phyloP scores from a whole-genome alignment of 2,329 filamentous ascomycete genomes.

The Periconia sp. region DNA sequence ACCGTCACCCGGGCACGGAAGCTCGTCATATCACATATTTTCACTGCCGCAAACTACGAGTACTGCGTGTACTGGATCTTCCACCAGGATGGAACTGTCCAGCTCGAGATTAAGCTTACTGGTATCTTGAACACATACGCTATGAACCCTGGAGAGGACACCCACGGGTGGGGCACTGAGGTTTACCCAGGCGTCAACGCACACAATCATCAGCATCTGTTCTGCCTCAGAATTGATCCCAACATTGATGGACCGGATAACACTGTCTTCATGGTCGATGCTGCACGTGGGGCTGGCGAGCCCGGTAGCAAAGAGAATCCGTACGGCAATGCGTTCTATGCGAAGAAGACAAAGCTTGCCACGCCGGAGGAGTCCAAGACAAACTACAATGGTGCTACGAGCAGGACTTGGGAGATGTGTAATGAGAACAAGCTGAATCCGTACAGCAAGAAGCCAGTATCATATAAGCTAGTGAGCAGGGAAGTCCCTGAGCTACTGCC shows the following conservation, averaged over 20 bases:
- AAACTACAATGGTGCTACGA: constrained; percentile 81
- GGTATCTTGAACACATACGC: constrained; percentile 92
- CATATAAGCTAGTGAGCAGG: constrained; percentile 88
- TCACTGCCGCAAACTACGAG: constrained; percentile 96
- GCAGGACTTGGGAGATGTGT: constrained; percentile 87
- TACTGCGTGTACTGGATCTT: constrained; percentile 90
- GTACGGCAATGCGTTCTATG: constrained; percentile 90
- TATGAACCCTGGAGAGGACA: constrained; percentile 80
- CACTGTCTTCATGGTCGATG: constrained; percentile 84
- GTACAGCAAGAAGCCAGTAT: constrained; percentile 81
- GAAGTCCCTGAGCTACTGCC: constrained; percentile 81
- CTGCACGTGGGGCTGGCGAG: constrained; percentile 71
- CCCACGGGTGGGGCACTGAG: constrained; percentile 86
- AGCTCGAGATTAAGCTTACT: constrained; percentile 87
- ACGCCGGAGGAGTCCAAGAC: constrained; percentile 73
- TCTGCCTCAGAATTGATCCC: constrained; percentile 86
- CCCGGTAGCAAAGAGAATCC: constrained; percentile 83
- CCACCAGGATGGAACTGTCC: constrained; percentile 89
- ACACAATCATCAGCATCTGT: constrained; percentile 95
- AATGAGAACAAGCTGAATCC: constrained; percentile 86
- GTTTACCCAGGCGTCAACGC: constrained; percentile 92
- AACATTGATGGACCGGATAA: constrained; percentile 87
- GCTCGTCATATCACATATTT: constrained; percentile 87
- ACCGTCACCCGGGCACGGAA: constrained; percentile 87
- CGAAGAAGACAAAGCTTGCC: constrained; percentile 78